Base-by-base conservation (phyloP, 441 rosid species). In the Bocquillonia castaneifolia region DNA sequence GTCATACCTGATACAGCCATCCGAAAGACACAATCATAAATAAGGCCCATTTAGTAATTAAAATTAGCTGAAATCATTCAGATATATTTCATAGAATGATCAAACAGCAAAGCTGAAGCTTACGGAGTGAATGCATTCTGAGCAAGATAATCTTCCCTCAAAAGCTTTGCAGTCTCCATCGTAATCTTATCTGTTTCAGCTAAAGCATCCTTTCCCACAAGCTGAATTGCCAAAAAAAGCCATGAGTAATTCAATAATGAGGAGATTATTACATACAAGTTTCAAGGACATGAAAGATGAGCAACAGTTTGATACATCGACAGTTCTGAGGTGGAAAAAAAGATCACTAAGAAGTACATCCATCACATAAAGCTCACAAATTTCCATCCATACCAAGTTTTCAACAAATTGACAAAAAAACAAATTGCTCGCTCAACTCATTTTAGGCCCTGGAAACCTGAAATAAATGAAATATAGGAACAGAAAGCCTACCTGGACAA, bases 101-200 rank as follows among this genome's bases (percentile, higher is more conserved):
- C 8, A 64, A 42, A 34, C 18, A 29, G 13, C 2, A 58, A 63
- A 64, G 56, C n/a, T 32, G 59, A 52, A 64, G 78, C 93, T 82
- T 88, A 95, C 96, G 93, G 86, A 69, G 98, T 95, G 76, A 90
- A 95, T 34, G 97, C 99, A 80, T 95, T 95, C 78, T 92, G 97
- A 74, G 99, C 98, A 74, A 95, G 97, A 83, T 86, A 95, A 72
- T 95, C 98, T 81, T 95, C 97, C 80, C 99, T 92, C 80, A 95
- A 82, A 73, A 95, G 92, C 84, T 95, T 95, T 54, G 99, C 97
- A 67, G 96, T 90, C 79, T 95, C 99, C 64, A 92, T 80, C 1
- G 93, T 95, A 77, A 92, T 95, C 81, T 95, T 95, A 77, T 95
- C 99, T 67, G 72, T 82, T 81, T 95, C 99, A 23, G 95, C 99